A percentile compares a stretch with the other conserved stretches of the same genome.
These are phyloP conservation scores for Yamadazyma jaroonii DNA, from an alignment of 1,139 yeast species.

Conservation along the genomic window DNA sequence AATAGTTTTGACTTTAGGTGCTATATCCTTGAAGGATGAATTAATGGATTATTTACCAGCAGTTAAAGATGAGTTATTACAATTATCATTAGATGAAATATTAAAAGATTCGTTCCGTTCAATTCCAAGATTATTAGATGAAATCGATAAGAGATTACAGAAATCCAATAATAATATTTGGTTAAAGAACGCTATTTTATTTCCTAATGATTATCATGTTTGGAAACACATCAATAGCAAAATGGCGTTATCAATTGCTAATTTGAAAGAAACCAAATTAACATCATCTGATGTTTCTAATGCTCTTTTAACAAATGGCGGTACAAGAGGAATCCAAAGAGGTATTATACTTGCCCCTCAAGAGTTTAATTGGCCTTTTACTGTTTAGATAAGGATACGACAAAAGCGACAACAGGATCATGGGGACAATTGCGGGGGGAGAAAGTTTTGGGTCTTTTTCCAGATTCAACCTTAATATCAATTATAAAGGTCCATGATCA, in stretches of 20 bases:
- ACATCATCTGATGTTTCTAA: conserved; percentile 52
- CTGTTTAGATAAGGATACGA: neutral
- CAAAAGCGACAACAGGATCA: neutral
- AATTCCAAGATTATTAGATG: conserved; percentile 60
- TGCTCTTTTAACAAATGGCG: conserved; percentile 46
- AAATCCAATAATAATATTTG: conserved; percentile 33
- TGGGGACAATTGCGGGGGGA: neutral
- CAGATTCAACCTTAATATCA: no score
- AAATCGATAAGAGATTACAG: conserved; percentile 39
- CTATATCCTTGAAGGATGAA: conserved; percentile 67
- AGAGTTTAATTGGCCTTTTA: neutral
- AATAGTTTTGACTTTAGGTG: conserved; percentile 74
- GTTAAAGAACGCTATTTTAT: conserved; percentile 69
- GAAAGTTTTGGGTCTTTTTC: no score
- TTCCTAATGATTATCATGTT: conserved; percentile 65
- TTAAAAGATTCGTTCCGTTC: conserved; percentile 49
- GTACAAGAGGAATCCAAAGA: conserved; percentile 57
- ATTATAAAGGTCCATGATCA: no score
- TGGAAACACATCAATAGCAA: conserved; percentile 63
- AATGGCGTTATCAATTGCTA: conserved; percentile 47
- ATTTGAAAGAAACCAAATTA: conserved; percentile 48
- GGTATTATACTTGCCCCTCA: conserved; percentile 39
- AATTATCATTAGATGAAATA: conserved; percentile 46
- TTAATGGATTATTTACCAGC: conserved; percentile 60
- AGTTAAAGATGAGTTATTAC: conserved; percentile 62